Evolutionary conservation across 2,329 filamentous ascomycete species (phyloP).

Genomic region (Ascochyta fabae): DNA sequence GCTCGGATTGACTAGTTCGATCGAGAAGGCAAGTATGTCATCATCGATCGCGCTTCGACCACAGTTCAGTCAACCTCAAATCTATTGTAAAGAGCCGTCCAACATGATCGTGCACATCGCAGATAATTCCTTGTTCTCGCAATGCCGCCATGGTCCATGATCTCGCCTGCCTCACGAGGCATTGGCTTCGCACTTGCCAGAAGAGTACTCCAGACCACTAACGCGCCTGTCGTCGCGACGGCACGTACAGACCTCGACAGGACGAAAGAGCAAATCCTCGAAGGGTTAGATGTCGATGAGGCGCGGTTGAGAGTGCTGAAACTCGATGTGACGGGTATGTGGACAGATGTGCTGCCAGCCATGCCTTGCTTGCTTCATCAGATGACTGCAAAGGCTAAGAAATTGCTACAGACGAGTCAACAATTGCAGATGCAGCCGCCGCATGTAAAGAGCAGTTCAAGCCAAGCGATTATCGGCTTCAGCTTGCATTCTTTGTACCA

Average conservation of each 20-base stretch:
- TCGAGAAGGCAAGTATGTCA: slow-evolving; percentile 35
- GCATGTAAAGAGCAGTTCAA: slow-evolving; percentile 63
- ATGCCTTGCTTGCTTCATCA: no score
- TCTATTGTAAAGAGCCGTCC: neutral
- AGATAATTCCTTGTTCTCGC: neutral
- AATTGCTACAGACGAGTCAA: slow-evolving; percentile 62
- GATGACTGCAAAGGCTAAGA: no score
- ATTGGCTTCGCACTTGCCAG: slow-evolving; percentile 68
- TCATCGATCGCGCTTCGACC: slow-evolving; percentile 37
- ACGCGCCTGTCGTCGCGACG: slow-evolving; percentile 66
- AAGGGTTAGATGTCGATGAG: slow-evolving; percentile 56
- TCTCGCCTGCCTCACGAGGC: slow-evolving; percentile 67
- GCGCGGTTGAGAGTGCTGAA: slow-evolving; percentile 59
- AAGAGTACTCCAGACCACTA: slow-evolving; percentile 63
- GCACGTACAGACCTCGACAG: slow-evolving; percentile 61
- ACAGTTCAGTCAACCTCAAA: slow-evolving; percentile 10
- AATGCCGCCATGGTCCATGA: slow-evolving; percentile 58
- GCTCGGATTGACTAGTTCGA: slow-evolving; percentile 24
- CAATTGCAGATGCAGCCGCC: slow-evolving; percentile 64
- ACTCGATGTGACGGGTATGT: slow-evolving; percentile 64
- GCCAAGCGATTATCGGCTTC: slow-evolving; percentile 59
- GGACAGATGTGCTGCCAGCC: neutral
- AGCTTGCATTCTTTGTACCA: slow-evolving; percentile 72
- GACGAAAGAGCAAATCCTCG: slow-evolving; percentile 58
- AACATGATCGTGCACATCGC: slow-evolving; percentile 9